Percentiles rank a stretch among this genome's conserved stretches.
Conservation (phyloP, 2,329 filamentous ascomycete species). For the Aspergillus pseudotamarii region DNA sequence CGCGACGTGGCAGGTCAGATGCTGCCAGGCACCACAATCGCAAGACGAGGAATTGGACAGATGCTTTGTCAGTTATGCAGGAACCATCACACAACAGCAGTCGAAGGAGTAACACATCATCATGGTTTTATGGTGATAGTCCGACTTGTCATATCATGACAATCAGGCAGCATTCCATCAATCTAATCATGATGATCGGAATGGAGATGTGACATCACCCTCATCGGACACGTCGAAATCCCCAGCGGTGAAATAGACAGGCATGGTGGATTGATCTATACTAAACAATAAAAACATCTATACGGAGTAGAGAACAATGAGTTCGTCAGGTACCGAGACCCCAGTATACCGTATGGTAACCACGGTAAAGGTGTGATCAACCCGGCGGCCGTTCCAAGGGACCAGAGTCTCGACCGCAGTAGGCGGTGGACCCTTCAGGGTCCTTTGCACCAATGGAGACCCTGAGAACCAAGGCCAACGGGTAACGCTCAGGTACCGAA, state of each 20-base stretch:
- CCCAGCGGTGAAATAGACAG: no score
- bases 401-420: slow-evolving; percentile 16
- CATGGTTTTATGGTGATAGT: no score
- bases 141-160: neutral
- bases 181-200: slow-evolving; percentile 13
- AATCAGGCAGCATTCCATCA: slow-evolving; percentile 10
- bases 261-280: no score
- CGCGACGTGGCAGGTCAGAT: neutral
- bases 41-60: neutral
- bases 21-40: neutral
- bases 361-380: slow-evolving; percentile 10
- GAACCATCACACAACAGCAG: neutral
- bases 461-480: neutral
- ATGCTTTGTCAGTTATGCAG: neutral
- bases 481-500: slow-evolving; percentile 21
- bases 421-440: slow-evolving; percentile 4
- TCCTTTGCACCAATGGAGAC: slow-evolving; percentile 14
- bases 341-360: slow-evolving; percentile 12
- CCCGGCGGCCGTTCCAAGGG: slow-evolving; percentile 10
- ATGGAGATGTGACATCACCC: neutral
- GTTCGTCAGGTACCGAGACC: neutral
- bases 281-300: no score
- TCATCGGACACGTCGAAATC: neutral
- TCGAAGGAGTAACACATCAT: neutral
- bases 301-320: no score